phyloP scores from a whole-genome alignment of 2,329 filamentous ascomycete genomes.

The Drechslerella coelobrocha region DNA sequence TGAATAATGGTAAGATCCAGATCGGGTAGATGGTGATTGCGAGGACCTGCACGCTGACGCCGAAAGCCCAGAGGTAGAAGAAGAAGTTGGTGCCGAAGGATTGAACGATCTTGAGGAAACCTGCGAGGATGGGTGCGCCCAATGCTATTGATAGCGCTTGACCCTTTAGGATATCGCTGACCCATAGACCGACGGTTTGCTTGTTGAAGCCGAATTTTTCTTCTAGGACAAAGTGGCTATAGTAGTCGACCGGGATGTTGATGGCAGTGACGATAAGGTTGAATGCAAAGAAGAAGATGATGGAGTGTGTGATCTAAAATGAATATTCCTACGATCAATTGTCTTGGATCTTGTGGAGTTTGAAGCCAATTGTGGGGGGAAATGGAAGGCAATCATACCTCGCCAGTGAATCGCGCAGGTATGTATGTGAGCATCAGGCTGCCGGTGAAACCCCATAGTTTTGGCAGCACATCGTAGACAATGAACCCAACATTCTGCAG shows the following conservation, averaged over 20 bases:
- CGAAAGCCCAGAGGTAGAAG: constrained; percentile 96
- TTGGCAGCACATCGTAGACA: constrained; percentile 87
- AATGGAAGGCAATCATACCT: constrained; percentile 59
- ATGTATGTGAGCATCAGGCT: constrained; percentile 74
- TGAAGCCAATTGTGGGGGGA: neutral
- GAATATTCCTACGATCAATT: constrained; percentile 3
- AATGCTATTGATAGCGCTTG: constrained; percentile 81
- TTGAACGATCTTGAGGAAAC: constrained; percentile 91
- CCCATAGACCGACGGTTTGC: constrained; percentile 85
- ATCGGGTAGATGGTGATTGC: constrained; percentile 97
- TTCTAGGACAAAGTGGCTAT: constrained; percentile 94
- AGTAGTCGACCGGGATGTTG: constrained; percentile 81
- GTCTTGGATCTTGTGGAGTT: no score
- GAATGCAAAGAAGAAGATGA: constrained; percentile 89
- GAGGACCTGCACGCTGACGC: constrained; percentile 85
- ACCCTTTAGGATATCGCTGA: constrained; percentile 89
- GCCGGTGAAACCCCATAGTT: constrained; percentile 85
- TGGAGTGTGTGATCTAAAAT: constrained; percentile 76
- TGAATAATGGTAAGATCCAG: constrained; percentile 92
- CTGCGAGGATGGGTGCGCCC: constrained; percentile 85
- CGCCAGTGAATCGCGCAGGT: constrained; percentile 80
- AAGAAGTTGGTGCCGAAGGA: constrained; percentile 94
- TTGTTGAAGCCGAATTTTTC: constrained; percentile 99
- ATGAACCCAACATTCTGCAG: constrained; percentile 88
- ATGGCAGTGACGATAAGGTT: constrained; percentile 80